phyloP scores from a whole-genome alignment of 805 yeast species.

The Hanseniaspora nectarophila region DNA sequence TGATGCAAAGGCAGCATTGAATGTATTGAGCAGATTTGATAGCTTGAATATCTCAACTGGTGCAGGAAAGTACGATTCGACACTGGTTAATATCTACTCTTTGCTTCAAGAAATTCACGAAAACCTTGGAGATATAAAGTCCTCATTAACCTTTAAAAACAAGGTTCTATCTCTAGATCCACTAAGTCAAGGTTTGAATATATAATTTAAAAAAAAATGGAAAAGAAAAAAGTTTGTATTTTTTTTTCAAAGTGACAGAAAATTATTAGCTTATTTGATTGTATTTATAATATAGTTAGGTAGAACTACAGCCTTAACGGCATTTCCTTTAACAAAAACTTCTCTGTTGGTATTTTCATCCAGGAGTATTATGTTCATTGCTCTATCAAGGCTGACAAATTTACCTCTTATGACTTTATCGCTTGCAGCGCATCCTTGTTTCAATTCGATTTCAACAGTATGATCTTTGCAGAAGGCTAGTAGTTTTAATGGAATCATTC shows the following conservation, averaged over 20 bases:
- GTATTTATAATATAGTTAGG: conserved; percentile 67
- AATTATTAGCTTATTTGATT: conserved; percentile 37
- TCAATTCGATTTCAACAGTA: conserved; percentile 76
- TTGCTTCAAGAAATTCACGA: conserved; percentile 1
- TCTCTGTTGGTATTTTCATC: conserved; percentile 66
- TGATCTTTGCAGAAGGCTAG: conserved; percentile 85
- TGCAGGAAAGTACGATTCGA: not conserved
- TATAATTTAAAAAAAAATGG: not conserved
- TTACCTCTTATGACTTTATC: conserved; percentile 84
- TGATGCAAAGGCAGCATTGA: not conserved
- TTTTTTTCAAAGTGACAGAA: not conserved
- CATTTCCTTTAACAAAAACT: conserved; percentile 73
- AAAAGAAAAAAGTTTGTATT: not conserved
- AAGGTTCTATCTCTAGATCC: conserved; percentile 9
- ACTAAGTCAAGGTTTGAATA: not conserved
- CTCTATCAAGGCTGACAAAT: conserved; percentile 74
- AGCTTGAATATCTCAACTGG: not conserved
- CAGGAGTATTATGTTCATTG: conserved; percentile 84
- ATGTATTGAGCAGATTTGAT: not conserved
- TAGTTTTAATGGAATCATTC: conserved; percentile 74
- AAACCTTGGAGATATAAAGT: not conserved
- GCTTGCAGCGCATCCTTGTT: conserved; percentile 31
- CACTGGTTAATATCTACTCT: conserved; percentile 2
- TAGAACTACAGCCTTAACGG: conserved; percentile 63
- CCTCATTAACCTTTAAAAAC: not conserved